These are phyloP conservation scores for Arabidopsis arenosa DNA, from an alignment of 345 rosid genomes.

Conservation along the genomic window DNA sequence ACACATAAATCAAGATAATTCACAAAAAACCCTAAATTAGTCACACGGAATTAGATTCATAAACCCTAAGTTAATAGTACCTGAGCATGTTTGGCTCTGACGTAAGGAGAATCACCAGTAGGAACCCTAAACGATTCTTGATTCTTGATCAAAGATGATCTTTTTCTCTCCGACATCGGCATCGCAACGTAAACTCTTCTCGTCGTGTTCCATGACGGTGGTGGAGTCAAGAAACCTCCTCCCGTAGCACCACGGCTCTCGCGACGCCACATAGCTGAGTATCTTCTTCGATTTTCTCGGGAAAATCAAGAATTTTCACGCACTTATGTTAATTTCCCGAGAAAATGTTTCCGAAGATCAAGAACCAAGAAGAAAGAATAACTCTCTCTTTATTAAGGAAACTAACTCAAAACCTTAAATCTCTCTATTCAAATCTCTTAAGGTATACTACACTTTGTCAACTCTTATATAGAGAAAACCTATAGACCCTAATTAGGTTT, in stretches of 20 bases:
- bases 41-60: not conserved
- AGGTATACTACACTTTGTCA: too few species aligned
- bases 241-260: conserved; percentile 19
- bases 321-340: conserved; percentile 5
- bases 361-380: too few species aligned
- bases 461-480: too few species aligned
- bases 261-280: conserved; percentile 25
- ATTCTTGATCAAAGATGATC: conserved; percentile 30
- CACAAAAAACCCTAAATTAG: not conserved
- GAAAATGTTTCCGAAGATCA: not conserved
- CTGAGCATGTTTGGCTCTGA: conserved; percentile 80
- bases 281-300: conserved; percentile 20
- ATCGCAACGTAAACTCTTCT: conserved; percentile 33
- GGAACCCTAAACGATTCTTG: conserved; percentile 60
- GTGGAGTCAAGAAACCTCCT: conserved; percentile 64
- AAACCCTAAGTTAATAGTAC: conserved; percentile 39
- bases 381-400: too few species aligned
- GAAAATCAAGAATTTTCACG: conserved; percentile 15
- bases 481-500: too few species aligned
- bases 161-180: conserved; percentile 62
- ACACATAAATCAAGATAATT: not conserved
- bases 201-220: conserved; percentile 47
- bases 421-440: too few species aligned
- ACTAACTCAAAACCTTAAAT: too few species aligned
- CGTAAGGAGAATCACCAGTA: conserved; percentile 69